phyloP scores from a whole-genome alignment of 1,284 basidiomycete genomes.

The Xerocomus cyaneibrunnescens region DNA sequence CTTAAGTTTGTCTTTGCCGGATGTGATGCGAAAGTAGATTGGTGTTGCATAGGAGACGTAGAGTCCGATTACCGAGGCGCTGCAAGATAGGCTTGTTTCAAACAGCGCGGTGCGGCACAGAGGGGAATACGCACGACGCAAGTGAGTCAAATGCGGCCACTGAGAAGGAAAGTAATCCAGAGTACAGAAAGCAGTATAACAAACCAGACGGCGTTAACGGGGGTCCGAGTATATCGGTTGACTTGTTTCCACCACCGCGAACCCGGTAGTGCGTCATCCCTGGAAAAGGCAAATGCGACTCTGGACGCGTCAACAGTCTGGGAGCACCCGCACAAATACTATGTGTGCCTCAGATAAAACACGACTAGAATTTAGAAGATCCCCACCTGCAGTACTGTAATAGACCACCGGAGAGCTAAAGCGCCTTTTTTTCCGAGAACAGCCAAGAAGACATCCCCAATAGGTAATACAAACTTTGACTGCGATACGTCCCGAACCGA shows the following conservation, averaged over 20 bases:
- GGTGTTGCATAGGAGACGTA: constrained; percentile 48
- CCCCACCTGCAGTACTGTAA: constrained; percentile 60
- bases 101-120: neutral
- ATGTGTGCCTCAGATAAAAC: neutral
- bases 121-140: constrained; percentile 48
- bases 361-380: neutral
- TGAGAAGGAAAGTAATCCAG: constrained; percentile 62
- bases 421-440: constrained; percentile 61
- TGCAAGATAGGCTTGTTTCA: constrained; percentile 24
- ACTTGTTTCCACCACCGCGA: constrained; percentile 63
- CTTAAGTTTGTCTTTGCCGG: constrained; percentile 51
- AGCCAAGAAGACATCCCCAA: constrained; percentile 64
- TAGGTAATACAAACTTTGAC: constrained; percentile 54
- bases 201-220: constrained; percentile 69
- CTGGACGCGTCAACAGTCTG: constrained; percentile 71
- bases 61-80: constrained; percentile 65
- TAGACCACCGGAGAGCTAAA: constrained; percentile 62
- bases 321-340: constrained; percentile 53
- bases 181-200: constrained; percentile 55
- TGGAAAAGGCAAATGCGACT: constrained; percentile 71
- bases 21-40: constrained; percentile 65
- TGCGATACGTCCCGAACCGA: constrained; percentile 50
- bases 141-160: constrained; percentile 56
- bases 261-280: constrained; percentile 67
- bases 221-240: constrained; percentile 54